These are phyloP conservation scores for Fusarium graminum DNA, from an alignment of 2,329 filamentous ascomycete species.

Conservation along the genomic window DNA sequence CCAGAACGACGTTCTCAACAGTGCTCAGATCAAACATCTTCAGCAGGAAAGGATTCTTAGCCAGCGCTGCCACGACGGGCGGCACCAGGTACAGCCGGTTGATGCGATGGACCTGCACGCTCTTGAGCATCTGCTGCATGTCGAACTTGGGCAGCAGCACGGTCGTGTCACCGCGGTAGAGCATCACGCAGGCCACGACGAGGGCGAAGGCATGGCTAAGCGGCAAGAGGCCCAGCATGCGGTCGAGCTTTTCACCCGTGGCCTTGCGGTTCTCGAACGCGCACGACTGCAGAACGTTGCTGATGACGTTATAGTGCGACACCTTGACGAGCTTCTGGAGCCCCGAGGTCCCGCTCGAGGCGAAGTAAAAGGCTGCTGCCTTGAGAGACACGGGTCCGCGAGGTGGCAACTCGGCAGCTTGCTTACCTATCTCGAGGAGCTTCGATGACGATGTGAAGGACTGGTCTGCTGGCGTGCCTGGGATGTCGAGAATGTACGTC, in stretches of 20 bases:
- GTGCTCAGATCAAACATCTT: slow-evolving; percentile 17
- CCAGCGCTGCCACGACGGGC: slow-evolving; percentile 13
- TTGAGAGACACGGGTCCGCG: slow-evolving; percentile 6
- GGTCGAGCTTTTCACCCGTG: slow-evolving; percentile 14
- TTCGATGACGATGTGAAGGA: slow-evolving; percentile 11
- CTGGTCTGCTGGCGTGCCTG: slow-evolving; percentile 14
- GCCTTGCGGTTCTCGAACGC: slow-evolving; percentile 16
- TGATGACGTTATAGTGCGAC: slow-evolving; percentile 16
- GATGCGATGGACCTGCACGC: slow-evolving; percentile 15
- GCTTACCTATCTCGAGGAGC: slow-evolving; percentile 12
- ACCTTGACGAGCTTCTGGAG: slow-evolving; percentile 18
- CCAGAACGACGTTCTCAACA: slow-evolving; percentile 16
- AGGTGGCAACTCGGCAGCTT: slow-evolving; percentile 12
- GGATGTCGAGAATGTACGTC: slow-evolving; percentile 14
- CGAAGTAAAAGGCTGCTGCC: slow-evolving; percentile 13
- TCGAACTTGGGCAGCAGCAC: slow-evolving; percentile 16
- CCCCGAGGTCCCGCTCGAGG: slow-evolving; percentile 12
- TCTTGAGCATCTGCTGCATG: slow-evolving; percentile 17
- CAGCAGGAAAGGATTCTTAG: slow-evolving; percentile 11
- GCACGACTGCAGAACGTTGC: slow-evolving; percentile 14
- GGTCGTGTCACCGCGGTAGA: slow-evolving; percentile 16
- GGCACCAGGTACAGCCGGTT: slow-evolving; percentile 15
- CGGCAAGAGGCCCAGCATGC: slow-evolving; percentile 13
- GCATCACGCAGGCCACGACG: slow-evolving; percentile 13
- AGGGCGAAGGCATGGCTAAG: slow-evolving; percentile 17